Evolutionary conservation across 768 basidiomycete genomes (phyloP), one percentile per base, ranked within the genome.

Genomic region (Boletus huronensis): DNA sequence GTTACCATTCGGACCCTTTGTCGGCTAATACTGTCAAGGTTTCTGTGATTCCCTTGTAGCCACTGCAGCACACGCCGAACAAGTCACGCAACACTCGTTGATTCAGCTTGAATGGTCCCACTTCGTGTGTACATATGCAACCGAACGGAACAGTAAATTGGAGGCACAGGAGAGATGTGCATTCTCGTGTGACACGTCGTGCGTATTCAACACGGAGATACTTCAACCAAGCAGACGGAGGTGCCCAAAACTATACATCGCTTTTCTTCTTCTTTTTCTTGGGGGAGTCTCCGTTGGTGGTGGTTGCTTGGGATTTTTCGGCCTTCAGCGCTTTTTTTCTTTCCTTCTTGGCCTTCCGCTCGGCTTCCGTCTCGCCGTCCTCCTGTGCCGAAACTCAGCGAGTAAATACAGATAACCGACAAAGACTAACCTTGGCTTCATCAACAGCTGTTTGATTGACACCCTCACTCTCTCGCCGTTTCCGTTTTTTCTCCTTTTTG

Each of bases 281-380:
- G 11, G 77, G 71, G 14, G 76, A 72, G 47, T 75, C 76, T 10
- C 74, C 77, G 17, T 74, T 73, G 10, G 32, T 4, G 14, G 76
- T 78, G 3, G 70, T 74, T 14, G 65, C 75, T 40, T 77, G 78
- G 21, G 79, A 78, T 36, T 92, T 92, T 66, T 86, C 87, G 16
- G 87, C 90, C 68, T 90, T 90, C 60, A 77, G 77, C 2, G 86
- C 88, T 74, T 85, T 85, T 72, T 85, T 91, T 66, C 77, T 79
- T 29, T 85, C 89, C 70, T 95, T 93, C 58, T 82, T 79, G 34
- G 85, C 88, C 72, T 92, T 93, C 55, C 83, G 81, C 70, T 93
- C 89, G 57, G 87, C 88, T 71, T 90, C 87, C 28, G 89, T 89
- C 75, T 93, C 90, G 47, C 77, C 82, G 64, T 63, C 59, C 58